Conservation (phyloP, 768 basidiomycete genomes). For the Leccinum subgranulosum region DNA sequence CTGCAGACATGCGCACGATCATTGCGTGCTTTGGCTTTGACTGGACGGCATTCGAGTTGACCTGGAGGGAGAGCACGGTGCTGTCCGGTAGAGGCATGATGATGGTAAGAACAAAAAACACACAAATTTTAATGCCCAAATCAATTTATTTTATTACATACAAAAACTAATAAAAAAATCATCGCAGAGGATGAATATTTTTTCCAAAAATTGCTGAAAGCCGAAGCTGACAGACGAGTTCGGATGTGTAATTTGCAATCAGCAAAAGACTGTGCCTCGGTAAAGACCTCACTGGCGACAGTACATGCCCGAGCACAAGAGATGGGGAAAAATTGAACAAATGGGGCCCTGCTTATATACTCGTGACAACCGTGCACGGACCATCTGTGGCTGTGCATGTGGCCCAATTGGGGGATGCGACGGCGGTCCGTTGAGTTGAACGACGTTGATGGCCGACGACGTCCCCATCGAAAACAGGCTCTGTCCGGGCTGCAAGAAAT, state of each 20-base stretch:
- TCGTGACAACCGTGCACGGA: slow-evolving; percentile 10
- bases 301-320: slow-evolving; percentile 96
- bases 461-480: slow-evolving; percentile 48
- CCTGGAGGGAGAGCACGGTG: slow-evolving; percentile 55
- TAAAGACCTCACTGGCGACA: slow-evolving; percentile 94
- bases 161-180: not conserved
- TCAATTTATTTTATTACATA: not conserved
- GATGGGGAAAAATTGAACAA: slow-evolving; percentile 39
- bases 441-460: slow-evolving; percentile 15
- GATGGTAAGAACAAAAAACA: not conserved
- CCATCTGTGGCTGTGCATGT: slow-evolving; percentile 11
- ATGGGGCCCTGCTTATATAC: slow-evolving; percentile 10
- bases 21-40: slow-evolving; percentile 70
- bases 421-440: not conserved
- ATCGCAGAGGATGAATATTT: not conserved
- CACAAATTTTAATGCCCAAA: not conserved
- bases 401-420: not conserved
- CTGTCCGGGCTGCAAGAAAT: slow-evolving; percentile 81
- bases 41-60: slow-evolving; percentile 49
- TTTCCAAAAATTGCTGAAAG: slow-evolving; percentile 91
- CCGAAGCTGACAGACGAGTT: slow-evolving; percentile 89
- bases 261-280: slow-evolving; percentile 95
- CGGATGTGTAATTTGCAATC: slow-evolving; percentile 98
- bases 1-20: slow-evolving; percentile 71
- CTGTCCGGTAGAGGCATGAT: slow-evolving; percentile 68